Conservation (phyloP, 2,329 filamentous ascomycete species). For the Diaporthe sp. region DNA sequence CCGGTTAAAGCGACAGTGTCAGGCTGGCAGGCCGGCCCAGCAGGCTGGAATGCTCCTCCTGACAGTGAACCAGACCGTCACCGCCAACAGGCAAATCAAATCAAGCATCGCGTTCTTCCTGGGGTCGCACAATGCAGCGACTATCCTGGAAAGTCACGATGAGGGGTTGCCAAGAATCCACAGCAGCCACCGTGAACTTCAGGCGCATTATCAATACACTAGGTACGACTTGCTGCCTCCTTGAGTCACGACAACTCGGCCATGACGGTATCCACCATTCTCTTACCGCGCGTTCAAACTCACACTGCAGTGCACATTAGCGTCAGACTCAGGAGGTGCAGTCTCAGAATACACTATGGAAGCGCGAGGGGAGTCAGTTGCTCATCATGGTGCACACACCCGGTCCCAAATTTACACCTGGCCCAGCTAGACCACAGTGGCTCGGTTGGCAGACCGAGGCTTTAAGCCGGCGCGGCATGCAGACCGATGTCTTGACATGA, state of each 20-base stretch:
- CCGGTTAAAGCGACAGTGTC: neutral
- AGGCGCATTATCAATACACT: neutral
- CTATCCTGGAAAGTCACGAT: neutral
- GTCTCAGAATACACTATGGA: neutral
- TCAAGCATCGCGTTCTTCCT: neutral
- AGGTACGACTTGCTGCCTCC: neutral
- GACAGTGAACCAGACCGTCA: neutral
- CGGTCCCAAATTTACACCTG: conserved; percentile 4
- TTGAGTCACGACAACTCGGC: neutral
- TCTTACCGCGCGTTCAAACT: neutral
- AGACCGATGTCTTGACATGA: conserved; percentile 23
- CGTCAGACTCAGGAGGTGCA: neutral
- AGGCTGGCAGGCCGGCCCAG: neutral
- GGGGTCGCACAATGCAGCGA: neutral
- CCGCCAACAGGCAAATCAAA: neutral
- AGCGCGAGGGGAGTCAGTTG: neutral
- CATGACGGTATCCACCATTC: neutral
- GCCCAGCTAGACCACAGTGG: conserved; percentile 12
- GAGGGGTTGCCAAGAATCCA: conserved; percentile 1
- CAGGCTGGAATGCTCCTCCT: neutral
- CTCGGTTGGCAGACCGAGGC: conserved; percentile 17
- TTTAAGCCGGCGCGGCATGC: conserved; percentile 5
- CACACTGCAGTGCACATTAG: neutral
- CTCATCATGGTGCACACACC: neutral
- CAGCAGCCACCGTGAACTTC: neutral